Base-by-base conservation (phyloP, 192 early-diverging fungal genomes). In the Podila clonocystis region DNA sequence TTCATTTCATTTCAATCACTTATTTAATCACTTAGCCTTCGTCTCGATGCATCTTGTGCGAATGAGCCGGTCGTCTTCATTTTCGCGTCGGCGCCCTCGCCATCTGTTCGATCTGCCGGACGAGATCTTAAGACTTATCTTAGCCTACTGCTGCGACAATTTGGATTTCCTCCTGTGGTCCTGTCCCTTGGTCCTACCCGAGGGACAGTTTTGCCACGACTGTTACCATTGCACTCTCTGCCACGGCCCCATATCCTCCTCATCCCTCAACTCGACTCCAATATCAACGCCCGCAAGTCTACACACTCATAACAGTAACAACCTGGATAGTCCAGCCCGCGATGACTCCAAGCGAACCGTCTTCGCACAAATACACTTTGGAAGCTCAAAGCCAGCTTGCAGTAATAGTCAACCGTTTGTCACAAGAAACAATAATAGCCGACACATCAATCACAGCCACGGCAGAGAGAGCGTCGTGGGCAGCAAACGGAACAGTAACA, bases 81-180 rank as follows among this genome's bases (percentile, higher is more conserved):
- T 78, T 52, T 78, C 75, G 9, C 75, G 71, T 22, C 33, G 70
- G 29, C 75, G 48, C 17, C 45, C 58, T 2, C 75, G 75, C 36
- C 69, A 79, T 49, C 50, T 79, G 3, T 62, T 68, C 17, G 75
- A 72, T 31, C 65, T 79, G 3, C 75, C 75, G 2, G 75, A 79
- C 58, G 75, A 74, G 61, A 63, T 74, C 41, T 24, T 74, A 5
- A 62, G 58, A 15, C 60, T 67, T 48, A 74, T 74, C 49, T 26
- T 74, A 9, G 50, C 38, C 45, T 74, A 74, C 58, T 74, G 73
- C 20, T 67, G 65, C 34, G 67, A 28, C 50, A 50, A 74, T 33
- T 41, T 74, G 31, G 73, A 74, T 58, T 63, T 63, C 60, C 45
- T 76, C 1, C 57, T 76, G 9, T 70, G 67, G 74, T 76, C 67